A percentile compares a stretch with the other conserved stretches of the same genome.
Conservation (phyloP, 1,284 basidiomycete species). For the Sporisorium graminicola region DNA sequence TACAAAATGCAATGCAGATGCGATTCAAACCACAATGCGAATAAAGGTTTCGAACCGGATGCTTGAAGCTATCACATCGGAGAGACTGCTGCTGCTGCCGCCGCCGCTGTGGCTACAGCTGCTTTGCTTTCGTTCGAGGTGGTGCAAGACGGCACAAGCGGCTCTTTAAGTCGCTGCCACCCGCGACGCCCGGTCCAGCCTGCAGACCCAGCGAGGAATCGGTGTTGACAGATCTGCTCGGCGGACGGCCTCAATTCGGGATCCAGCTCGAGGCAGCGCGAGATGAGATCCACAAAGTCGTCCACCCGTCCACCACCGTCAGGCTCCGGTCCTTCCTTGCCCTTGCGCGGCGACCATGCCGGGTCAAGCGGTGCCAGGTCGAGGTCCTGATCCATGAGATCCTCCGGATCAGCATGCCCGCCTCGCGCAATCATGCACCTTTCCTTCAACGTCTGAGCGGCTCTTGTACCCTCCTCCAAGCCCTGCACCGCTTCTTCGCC, state of each 20-base stretch:
- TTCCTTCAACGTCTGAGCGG: conserved; percentile 57
- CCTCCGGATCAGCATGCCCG: conserved; percentile 27
- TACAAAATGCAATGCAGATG: not conserved
- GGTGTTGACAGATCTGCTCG: conserved; percentile 80
- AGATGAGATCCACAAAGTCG: conserved; percentile 83
- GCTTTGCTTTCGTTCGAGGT: conserved; percentile 17
- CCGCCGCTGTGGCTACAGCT: not conserved
- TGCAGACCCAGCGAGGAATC: conserved; percentile 79
- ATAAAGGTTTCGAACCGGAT: conserved; percentile 3
- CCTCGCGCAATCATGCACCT: conserved; percentile 49
- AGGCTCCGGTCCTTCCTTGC: conserved; percentile 37
- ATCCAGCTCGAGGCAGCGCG: conserved; percentile 82
- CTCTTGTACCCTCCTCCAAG: conserved; percentile 59
- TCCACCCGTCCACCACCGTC: conserved; percentile 84
- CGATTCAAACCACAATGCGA: not conserved
- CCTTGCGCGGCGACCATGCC: conserved; percentile 36
- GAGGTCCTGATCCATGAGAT: conserved; percentile 16
- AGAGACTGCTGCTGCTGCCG: not conserved
- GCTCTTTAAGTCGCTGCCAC: conserved; percentile 55
- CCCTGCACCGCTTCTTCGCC: conserved; percentile 65
- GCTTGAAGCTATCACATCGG: not conserved
- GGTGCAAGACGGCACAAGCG: conserved; percentile 32
- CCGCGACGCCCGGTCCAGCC: conserved; percentile 69
- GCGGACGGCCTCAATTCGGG: conserved; percentile 76
- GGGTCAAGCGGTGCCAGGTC: conserved; percentile 36